phyloP scores from a whole-genome alignment of 805 yeast genomes.

The Jamesozyma jinghongensis region DNA sequence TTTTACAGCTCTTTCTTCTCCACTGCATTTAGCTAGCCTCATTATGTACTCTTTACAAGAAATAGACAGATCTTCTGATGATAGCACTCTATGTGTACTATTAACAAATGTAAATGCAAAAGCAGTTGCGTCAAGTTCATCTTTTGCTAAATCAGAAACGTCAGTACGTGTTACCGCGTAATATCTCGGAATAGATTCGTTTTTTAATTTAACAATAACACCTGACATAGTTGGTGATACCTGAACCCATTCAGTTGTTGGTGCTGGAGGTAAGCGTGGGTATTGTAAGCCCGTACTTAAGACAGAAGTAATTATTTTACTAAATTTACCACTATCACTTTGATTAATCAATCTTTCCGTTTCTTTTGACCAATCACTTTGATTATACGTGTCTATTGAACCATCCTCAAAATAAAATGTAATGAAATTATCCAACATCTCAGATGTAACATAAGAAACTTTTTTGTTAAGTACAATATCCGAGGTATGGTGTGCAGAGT shows the following conservation, averaged over 20 bases:
- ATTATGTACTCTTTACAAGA: slow-evolving; percentile 27
- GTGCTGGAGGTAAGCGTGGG: slow-evolving; percentile 16
- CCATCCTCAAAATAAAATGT: slow-evolving; percentile 23
- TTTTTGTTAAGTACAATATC: slow-evolving; percentile 13
- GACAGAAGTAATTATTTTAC: slow-evolving; percentile 24
- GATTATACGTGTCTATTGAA: slow-evolving; percentile 15
- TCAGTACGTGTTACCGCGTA: slow-evolving; percentile 11
- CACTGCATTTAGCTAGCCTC: slow-evolving; percentile 12
- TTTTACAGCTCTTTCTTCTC: slow-evolving; percentile 20
- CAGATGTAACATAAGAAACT: slow-evolving; percentile 18
- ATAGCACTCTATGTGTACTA: slow-evolving; percentile 27
- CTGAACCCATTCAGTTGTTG: slow-evolving; percentile 23
- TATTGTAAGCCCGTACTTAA: slow-evolving; percentile 24
- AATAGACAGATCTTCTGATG: slow-evolving; percentile 30
- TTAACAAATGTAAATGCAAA: slow-evolving; percentile 31
- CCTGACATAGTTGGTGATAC: slow-evolving; percentile 31
- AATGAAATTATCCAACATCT: slow-evolving; percentile 21
- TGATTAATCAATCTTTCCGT: slow-evolving; percentile 17
- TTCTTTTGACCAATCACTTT: slow-evolving; percentile 23
- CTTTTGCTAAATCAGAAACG: slow-evolving; percentile 11
- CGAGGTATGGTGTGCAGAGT: slow-evolving; percentile 9
- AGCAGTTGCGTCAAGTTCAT: slow-evolving; percentile 24
- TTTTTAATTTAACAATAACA: slow-evolving; percentile 17
- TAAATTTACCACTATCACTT: slow-evolving; percentile 17
- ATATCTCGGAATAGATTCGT: slow-evolving; percentile 15